Conservation (phyloP, 139 green algal genomes). For the Volvox africanus region DNA sequence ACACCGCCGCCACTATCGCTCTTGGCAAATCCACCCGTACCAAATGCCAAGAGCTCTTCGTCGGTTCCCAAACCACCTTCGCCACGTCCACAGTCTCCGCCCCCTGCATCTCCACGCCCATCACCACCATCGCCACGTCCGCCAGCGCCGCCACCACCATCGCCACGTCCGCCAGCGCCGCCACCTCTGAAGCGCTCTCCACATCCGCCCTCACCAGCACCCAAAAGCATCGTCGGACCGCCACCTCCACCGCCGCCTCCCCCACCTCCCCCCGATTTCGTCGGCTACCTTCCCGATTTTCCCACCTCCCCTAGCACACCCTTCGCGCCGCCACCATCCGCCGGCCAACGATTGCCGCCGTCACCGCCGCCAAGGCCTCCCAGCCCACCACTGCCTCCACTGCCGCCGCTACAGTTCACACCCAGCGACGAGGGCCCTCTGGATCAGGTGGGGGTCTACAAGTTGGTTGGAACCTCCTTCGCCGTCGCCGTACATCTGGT, state of each 20-base stretch:
- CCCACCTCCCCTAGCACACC: background rate
- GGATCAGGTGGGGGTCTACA: constrained; percentile 21
- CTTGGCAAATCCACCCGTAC: background rate
- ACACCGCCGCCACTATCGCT: background rate
- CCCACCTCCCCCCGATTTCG: constrained; percentile 29
- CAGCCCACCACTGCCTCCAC: constrained; percentile 2
- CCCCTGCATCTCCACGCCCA: background rate
- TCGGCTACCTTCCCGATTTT: constrained; percentile 38
- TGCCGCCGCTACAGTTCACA: background rate
- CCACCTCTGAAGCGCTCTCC: background rate
- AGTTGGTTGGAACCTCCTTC: constrained; percentile 2
- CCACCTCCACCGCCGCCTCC: constrained; percentile 18
- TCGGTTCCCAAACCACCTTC: no score
- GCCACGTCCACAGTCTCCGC: background rate
- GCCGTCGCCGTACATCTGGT: constrained; percentile 46
- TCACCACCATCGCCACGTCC: background rate
- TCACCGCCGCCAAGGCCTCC: background rate
- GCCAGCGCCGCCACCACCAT: background rate
- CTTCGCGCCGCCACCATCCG: constrained; percentile 2
- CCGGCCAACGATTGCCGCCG: background rate
- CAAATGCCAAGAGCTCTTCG: background rate
- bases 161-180: background rate
- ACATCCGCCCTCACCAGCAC: background rate
- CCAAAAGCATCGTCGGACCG: background rate
- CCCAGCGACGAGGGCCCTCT: constrained; percentile 4